Conservation (phyloP, 345 rosid species). For the Geranium brycei region DNA sequence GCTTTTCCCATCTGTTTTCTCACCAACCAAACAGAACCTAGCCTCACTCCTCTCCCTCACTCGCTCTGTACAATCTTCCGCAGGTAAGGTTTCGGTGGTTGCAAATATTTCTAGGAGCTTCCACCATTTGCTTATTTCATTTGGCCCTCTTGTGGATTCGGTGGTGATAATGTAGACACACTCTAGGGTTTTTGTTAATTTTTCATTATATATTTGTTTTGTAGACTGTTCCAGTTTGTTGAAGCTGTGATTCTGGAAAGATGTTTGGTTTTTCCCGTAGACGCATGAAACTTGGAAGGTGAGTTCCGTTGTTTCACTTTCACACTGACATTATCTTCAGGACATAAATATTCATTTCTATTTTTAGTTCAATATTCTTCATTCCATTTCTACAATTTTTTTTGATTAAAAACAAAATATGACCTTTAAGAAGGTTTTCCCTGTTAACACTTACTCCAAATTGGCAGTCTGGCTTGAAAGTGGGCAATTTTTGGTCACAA, state of each 20-base stretch:
- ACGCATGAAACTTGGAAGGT: conserved; percentile 96
- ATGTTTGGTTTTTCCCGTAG: conserved; percentile 83
- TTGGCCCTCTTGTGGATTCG: not conserved
- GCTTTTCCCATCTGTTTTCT: no score
- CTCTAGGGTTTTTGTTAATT: not conserved
- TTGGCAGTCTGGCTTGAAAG: no score
- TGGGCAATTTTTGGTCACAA: not conserved
- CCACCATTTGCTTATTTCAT: not conserved
- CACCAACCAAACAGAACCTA: not conserved
- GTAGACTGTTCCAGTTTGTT: not conserved
- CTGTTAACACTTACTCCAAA: no score
- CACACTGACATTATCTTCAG: no score
- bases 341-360: no score
- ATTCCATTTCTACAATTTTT: not conserved
- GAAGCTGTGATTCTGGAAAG: conserved; percentile 12
- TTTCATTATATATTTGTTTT: no score
- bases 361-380: not conserved
- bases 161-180: not conserved
- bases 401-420: no score
- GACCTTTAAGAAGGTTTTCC: no score
- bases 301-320: conserved; percentile 9
- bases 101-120: not conserved
- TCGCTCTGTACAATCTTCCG: not conserved
- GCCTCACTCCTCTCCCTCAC: not conserved
- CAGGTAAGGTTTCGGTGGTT: not conserved